Evolutionary conservation across 169 alveolate species (phyloP), one percentile per base, ranked within the genome.

Genomic region (Eimeria zaria): DNA sequence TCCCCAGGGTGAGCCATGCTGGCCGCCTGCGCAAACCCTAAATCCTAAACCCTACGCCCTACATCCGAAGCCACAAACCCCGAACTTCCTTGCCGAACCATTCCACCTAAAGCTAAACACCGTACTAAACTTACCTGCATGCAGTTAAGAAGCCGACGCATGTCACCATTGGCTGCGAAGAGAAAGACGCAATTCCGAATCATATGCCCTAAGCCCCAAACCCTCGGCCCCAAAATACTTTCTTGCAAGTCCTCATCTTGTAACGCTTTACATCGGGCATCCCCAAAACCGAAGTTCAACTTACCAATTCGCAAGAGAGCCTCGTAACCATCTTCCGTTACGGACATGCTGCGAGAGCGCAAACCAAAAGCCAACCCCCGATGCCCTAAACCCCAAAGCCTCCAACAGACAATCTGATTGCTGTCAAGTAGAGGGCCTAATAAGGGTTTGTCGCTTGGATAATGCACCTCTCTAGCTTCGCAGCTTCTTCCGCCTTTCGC

Each of bases 91-190:
- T 74, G 60, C 12, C 39, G 51, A 33, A 27, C 53, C 90, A 51
- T 24, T 81, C 51, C n/a, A 27, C 16, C 69, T 5, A 46, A 7
- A 51, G 53, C 6, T 51, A 24, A 11, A 30, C 7, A 11, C 71
- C 53, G 53, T n/a, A 11, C 39, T n/a, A 53, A 58, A 55, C 78
- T 73, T 92, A 88, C 97, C 96, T 99, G 99, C 80, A 99, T 97
- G 93, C 99, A 98, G 97, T 99, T 99, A 87, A 99, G 97, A 44
- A 99, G 99, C 96, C 99, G 98, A 64, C 99, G 98, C 99, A 99
- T 99, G 98, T 99, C 99, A 41, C 99, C 99, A 91, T 41, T 99
- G 81, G 99, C 99, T 33, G 99, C 97, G 74, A 97, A 98, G 44
- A 48, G 11, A 53, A 81, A n/a, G 53, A 48, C 20, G 33, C 41